phyloP scores from a whole-genome alignment of 208 protist species.

The Porcisia hertigi region DNA sequence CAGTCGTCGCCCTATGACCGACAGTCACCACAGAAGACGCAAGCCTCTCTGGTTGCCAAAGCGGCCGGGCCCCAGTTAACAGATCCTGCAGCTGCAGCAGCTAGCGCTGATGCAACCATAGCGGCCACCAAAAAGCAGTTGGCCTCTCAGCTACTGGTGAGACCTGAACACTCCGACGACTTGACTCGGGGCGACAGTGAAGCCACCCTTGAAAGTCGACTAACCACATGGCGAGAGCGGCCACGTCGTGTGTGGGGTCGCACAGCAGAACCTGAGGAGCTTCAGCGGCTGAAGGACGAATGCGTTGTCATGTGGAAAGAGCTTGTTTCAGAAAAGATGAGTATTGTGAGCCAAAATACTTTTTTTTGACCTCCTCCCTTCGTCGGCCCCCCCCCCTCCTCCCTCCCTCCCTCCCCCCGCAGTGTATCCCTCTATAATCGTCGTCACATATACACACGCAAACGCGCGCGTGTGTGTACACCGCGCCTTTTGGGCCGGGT shows the following conservation, averaged over 20 bases:
- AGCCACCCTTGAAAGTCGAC: background rate
- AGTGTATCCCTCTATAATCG: too few species aligned
- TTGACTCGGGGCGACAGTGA: background rate
- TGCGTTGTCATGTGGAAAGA: slow-evolving; percentile 5
- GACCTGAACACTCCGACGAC: background rate
- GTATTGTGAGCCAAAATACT: background rate
- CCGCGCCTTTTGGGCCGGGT: too few species aligned
- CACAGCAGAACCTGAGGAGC: slow-evolving; percentile 3
- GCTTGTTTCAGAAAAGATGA: slow-evolving; percentile 13
- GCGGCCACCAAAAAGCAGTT: background rate
- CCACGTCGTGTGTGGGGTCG: slow-evolving; percentile 17
- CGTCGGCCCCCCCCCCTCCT: too few species aligned
- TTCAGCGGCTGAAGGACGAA: slow-evolving; percentile 12
- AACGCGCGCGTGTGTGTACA: too few species aligned
- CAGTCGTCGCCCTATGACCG: background rate
- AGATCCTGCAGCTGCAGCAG: background rate
- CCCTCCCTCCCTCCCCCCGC: too few species aligned
- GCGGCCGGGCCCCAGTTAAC: background rate
- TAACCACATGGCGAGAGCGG: slow-evolving; percentile 3
- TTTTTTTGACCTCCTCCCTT: background rate
- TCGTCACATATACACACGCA: background rate
- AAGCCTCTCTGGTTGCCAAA: background rate
- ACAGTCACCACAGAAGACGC: too few species aligned
- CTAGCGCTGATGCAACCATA: background rate
- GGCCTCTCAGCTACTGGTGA: background rate